phyloP scores from a whole-genome alignment of 345 rosid genomes.

The Limnanthes douglasii region DNA sequence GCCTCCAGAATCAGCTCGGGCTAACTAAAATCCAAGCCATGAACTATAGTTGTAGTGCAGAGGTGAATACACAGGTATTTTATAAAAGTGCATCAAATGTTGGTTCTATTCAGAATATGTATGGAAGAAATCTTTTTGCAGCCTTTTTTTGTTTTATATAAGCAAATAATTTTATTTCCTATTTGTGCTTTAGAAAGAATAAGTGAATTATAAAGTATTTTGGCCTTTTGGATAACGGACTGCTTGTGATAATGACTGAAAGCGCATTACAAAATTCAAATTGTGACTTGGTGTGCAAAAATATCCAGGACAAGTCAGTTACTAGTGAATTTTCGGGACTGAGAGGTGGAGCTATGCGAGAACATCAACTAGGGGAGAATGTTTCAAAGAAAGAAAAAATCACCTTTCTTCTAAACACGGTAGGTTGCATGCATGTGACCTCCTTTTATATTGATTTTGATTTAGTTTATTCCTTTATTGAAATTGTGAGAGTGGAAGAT shows the following conservation, averaged over 20 bases:
- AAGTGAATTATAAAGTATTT: conserved; percentile 1
- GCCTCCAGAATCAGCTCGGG: neutral
- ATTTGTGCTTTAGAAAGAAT: conserved; percentile 1
- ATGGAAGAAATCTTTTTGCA: too few relatives aligned
- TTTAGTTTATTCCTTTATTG: too few relatives aligned
- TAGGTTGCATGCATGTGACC: conserved; percentile 14
- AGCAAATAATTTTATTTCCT: conserved; percentile 1
- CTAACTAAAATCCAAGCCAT: neutral
- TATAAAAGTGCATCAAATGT: neutral
- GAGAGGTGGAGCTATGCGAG: conserved; percentile 14
- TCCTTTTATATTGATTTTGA: neutral
- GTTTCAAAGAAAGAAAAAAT: conserved; percentile 60
- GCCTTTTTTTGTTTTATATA: too few relatives aligned
- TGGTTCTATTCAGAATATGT: too few relatives aligned
- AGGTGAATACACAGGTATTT: neutral
- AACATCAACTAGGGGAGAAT: conserved; percentile 37
- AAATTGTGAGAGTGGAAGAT: too few relatives aligned
- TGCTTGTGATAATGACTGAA: neutral
- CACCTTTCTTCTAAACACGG: conserved; percentile 51
- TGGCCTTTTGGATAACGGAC: neutral
- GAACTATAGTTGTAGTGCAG: neutral
- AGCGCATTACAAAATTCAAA: neutral
- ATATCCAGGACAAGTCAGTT: conserved; percentile 12
- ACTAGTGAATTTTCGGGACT: conserved; percentile 8
- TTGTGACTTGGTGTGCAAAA: conserved; percentile 3